Base-by-base conservation (phyloP, 305 asterid genomes). In the Euphrasia arctica region DNA sequence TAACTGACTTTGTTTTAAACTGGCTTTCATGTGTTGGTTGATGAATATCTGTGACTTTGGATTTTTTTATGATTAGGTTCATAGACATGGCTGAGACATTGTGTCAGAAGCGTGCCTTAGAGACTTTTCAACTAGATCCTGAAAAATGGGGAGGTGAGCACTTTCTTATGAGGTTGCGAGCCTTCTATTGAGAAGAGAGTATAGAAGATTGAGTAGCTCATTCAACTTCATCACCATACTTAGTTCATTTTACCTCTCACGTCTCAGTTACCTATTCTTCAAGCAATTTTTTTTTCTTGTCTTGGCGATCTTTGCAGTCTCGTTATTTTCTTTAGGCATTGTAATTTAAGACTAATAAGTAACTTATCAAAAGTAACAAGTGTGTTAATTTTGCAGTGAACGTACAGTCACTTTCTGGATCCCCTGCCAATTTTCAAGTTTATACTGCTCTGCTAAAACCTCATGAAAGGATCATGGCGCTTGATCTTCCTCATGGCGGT, bases 401-500 rank as follows among this genome's bases (percentile, higher is more conserved):
- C 72, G 98, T 92, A 47, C 98, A 92, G 78, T 81, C 98, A 41
- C 83, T 92, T 43, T 92, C 98, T 66, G 98, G 98, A 57, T 92
- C 97, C 52, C 97, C 98, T 70, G 80, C 98, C 63, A 89, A 92
- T 72, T 92, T 92, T 75, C 98, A 92, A 83, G 98, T 87, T 68
- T 92, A 92, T 66, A 89, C 97, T 34, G 98, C 98, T 69, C 78
- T 91, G 64, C 70, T 91, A 31, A 91, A 84, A 77, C 97, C 98
- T 63, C 98, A 91, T 75, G 98, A 92, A 73, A 89, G 97, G 75
- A 92, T 89, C 60, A 92, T 92, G 98, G 96, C 97, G n/a, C 98
- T 92, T 72, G 98, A 92, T 87, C 98, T 92, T 73, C 98, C 98
- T 70, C 98, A 92, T 9, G 98, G 98, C 68, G 98, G 98, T 39